Percentiles rank a stretch among this genome's conserved stretches.
phyloP scores from a whole-genome alignment of 2,329 filamentous ascomycete species.

The Ophiostoma ulmi region DNA sequence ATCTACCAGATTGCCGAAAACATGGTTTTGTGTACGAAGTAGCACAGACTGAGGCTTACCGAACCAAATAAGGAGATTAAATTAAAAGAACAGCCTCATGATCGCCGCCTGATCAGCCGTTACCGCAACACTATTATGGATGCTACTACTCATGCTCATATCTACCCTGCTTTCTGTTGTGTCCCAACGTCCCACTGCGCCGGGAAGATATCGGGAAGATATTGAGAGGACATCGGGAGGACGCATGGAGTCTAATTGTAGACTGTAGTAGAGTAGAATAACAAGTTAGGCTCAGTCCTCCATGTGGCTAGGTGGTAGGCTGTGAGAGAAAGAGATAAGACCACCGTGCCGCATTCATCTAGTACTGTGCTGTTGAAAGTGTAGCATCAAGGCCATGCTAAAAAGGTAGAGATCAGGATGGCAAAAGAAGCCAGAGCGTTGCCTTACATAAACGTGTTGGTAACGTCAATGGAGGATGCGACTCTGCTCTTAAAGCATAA shows the following conservation, averaged over 20 bases:
- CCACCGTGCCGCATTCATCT: background rate
- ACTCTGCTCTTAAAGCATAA: background rate
- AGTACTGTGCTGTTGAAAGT: background rate
- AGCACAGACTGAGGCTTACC: background rate
- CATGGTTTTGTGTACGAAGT: background rate
- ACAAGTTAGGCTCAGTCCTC: background rate
- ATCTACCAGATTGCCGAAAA: background rate
- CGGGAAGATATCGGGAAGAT: background rate
- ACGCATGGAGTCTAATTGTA: background rate
- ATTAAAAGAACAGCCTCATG: background rate
- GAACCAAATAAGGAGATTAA: background rate
- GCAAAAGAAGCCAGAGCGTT: background rate
- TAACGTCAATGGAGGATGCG: background rate
- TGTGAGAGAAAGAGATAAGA: background rate
- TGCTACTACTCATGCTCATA: background rate
- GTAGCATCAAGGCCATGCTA: background rate
- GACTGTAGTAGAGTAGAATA: background rate
- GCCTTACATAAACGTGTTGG: background rate
- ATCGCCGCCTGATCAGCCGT: background rate
- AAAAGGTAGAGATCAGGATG: background rate
- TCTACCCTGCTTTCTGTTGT: background rate
- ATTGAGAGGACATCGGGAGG: background rate
- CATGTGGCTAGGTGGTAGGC: background rate
- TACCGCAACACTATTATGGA: background rate
- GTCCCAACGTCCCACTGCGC: background rate